These are phyloP conservation scores for Boletus semigastroideus DNA, from an alignment of 1,284 basidiomycete genomes.

Conservation along the genomic window DNA sequence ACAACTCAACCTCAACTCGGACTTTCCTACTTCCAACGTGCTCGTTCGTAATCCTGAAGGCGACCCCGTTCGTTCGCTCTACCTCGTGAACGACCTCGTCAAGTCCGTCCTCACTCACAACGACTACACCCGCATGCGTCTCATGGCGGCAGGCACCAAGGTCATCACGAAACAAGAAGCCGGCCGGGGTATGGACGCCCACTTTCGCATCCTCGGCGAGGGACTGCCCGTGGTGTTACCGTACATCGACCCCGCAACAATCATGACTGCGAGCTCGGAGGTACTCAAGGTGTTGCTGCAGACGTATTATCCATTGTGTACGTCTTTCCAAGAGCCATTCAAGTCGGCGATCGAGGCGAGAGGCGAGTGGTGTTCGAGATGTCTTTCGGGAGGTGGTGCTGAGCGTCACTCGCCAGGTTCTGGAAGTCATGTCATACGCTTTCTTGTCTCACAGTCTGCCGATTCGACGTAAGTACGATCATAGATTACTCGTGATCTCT, in stretches of 20 bases:
- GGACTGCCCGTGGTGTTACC: conserved; percentile 83
- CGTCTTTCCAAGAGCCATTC: conserved; percentile 63
- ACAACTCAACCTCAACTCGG: conserved; percentile 71
- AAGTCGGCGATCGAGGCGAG: conserved; percentile 45
- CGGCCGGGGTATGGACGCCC: conserved; percentile 51
- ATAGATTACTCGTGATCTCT: not conserved
- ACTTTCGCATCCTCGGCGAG: conserved; percentile 83
- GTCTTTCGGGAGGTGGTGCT: not conserved
- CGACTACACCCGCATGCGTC: conserved; percentile 81
- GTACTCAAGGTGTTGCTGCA: conserved; percentile 69
- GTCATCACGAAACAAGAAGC: conserved; percentile 72
- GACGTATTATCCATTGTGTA: conserved; percentile 76
- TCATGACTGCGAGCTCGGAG: conserved; percentile 61
- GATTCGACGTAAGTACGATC: conserved; percentile 50
- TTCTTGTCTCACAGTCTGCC: conserved; percentile 55
- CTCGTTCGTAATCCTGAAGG: conserved; percentile 89
- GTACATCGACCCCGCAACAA: conserved; percentile 64
- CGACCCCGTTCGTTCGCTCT: conserved; percentile 79
- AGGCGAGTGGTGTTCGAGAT: conserved; percentile 36
- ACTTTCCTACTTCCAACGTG: conserved; percentile 76
- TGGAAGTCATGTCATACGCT: conserved; percentile 75
- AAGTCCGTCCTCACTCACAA: conserved; percentile 81
- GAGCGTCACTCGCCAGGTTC: conserved; percentile 38
- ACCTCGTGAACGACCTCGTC: conserved; percentile 86
- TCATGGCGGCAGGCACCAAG: conserved; percentile 92